Conservation (phyloP, 2,329 filamentous ascomycete species). For the Penicillium nordicum region DNA sequence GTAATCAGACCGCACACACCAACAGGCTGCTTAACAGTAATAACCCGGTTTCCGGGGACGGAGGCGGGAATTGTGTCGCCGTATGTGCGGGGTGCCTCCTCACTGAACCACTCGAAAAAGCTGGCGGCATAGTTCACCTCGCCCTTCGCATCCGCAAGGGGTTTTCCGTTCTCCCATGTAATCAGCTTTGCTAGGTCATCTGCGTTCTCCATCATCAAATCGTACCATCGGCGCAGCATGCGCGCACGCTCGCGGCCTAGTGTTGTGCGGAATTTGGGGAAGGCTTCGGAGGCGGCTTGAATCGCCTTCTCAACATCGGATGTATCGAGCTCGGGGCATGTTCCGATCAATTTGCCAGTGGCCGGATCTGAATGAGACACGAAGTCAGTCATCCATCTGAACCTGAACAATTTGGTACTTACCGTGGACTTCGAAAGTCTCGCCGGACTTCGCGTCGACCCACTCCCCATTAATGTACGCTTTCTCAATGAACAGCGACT, state of each 20-base stretch:
- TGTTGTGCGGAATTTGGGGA: constrained; percentile 58
- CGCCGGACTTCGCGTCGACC: constrained; percentile 77
- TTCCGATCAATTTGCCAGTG: constrained; percentile 75
- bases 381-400: background rate
- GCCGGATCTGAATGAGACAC: constrained; percentile 63
- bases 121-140: constrained; percentile 58
- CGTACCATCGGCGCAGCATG: constrained; percentile 65
- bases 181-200: constrained; percentile 65
- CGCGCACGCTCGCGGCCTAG: constrained; percentile 59
- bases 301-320: constrained; percentile 80
- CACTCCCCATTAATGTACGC: constrained; percentile 91
- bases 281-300: constrained; percentile 71
- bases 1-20: constrained; percentile 66
- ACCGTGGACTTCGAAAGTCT: constrained; percentile 86
- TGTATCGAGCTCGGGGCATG: constrained; percentile 73
- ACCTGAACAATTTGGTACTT: constrained; percentile 15
- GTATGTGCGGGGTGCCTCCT: constrained; percentile 57
- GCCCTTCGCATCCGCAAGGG: constrained; percentile 57
- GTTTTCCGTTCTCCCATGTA: constrained; percentile 69
- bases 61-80: constrained; percentile 62
- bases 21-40: constrained; percentile 64
- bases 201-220: constrained; percentile 62
- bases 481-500: constrained; percentile 78
- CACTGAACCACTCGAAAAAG: constrained; percentile 63
- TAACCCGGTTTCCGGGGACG: constrained; percentile 58